Conservation (phyloP, 2,329 filamentous ascomycete species). For the Aspergillus sp. region DNA sequence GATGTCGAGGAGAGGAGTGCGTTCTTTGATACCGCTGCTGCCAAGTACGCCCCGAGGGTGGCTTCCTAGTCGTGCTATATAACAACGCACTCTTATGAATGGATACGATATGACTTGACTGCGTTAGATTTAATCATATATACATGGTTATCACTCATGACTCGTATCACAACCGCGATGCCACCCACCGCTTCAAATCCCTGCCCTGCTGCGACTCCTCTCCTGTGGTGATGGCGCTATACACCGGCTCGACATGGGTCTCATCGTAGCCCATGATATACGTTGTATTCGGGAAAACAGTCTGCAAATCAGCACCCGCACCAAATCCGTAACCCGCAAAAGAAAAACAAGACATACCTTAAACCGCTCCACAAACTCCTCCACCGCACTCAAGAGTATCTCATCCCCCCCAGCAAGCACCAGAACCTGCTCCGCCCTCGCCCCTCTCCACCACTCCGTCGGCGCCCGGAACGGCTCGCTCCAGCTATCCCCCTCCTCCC, state of each 20-base stretch:
- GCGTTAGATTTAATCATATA: conserved; percentile 1
- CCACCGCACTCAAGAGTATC: conserved; percentile 36
- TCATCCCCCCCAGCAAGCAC: conserved; percentile 47
- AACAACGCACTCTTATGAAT: conserved; percentile 10
- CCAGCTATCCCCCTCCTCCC: conserved; percentile 37
- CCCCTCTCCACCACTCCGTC: conserved; percentile 43
- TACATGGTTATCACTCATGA: background rate
- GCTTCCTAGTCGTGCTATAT: too few species aligned
- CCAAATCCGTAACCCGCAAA: background rate
- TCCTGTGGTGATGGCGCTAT: conserved; percentile 10
- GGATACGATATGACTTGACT: conserved; percentile 12
- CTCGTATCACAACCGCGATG: conserved; percentile 13
- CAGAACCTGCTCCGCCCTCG: conserved; percentile 40
- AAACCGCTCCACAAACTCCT: conserved; percentile 22
- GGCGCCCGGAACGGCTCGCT: conserved; percentile 42
- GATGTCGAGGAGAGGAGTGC: conserved; percentile 77
- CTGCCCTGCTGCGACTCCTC: conserved; percentile 17
- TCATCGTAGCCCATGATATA: conserved; percentile 21
- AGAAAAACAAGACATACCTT: conserved; percentile 14
- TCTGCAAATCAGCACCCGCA: conserved; percentile 9
- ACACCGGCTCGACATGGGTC: conserved; percentile 22
- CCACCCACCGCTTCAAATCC: conserved; percentile 21
- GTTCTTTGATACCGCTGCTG: conserved; percentile 76
- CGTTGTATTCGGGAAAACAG: conserved; percentile 19
- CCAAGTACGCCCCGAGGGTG: conserved; percentile 81